Evolutionary conservation across 257 asterid genomes (phyloP).

Genomic region (Plantago ovata): DNA sequence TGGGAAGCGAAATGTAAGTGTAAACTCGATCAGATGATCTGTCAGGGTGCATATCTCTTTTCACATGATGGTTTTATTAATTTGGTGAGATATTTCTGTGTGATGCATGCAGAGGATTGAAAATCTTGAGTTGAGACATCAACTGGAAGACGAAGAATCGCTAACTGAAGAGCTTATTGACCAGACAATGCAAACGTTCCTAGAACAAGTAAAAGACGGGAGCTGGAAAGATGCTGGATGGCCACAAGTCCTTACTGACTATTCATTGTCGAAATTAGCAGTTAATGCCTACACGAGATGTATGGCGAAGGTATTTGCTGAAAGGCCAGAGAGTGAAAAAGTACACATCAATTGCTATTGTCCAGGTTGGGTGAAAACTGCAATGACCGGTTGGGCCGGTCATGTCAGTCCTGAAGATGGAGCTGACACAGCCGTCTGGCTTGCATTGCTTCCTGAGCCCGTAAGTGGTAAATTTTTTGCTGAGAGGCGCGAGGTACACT

Average conservation of each 20-base stretch:
- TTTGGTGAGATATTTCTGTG: too few species aligned
- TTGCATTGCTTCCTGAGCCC: constrained; percentile 53
- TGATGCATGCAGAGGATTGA: constrained; percentile 39
- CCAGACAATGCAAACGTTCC: constrained; percentile 32
- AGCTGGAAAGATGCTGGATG: constrained; percentile 55
- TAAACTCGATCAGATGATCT: neutral
- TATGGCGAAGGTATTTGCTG: constrained; percentile 37
- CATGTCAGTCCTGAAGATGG: constrained; percentile 62
- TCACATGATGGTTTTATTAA: too few species aligned
- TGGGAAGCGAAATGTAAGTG: constrained; percentile 71
- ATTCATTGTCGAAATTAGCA: constrained; percentile 53
- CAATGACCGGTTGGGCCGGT: constrained; percentile 70
- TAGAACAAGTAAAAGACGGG: constrained; percentile 57
- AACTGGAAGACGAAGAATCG: constrained; percentile 59
- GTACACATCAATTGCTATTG: constrained; percentile 55
- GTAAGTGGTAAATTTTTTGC: constrained; percentile 54
- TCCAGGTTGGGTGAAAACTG: constrained; percentile 73
- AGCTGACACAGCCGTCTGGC: constrained; percentile 75
- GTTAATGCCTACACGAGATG: constrained; percentile 55
- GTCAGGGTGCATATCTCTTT: neutral
- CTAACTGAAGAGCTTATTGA: constrained; percentile 75
- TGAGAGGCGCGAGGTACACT: constrained; percentile 58
- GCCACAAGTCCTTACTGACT: constrained; percentile 64
- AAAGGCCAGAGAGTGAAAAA: constrained; percentile 47
- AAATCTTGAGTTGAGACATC: constrained; percentile 50